These are phyloP conservation scores for Argentina anserina DNA, from an alignment of 306 rosid species.

Conservation along the genomic window DNA sequence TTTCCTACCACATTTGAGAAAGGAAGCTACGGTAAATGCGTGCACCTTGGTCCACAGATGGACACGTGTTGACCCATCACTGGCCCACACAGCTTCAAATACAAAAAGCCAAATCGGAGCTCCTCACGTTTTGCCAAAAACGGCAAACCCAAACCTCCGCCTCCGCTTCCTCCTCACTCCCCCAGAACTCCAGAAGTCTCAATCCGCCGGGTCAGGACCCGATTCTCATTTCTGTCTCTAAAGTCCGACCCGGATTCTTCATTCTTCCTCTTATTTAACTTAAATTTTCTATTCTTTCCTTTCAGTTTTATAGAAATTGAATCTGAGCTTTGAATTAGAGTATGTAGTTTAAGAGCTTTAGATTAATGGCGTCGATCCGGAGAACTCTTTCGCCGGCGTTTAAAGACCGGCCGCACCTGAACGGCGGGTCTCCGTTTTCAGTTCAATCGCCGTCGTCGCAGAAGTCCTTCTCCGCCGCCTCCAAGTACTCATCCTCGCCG, in stretches of 20 bases:
- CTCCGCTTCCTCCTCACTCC: too few relatives aligned
- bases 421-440: slow-evolving; percentile 48
- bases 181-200: too few relatives aligned
- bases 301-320: too few relatives aligned
- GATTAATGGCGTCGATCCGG: slow-evolving; percentile 84
- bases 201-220: background rate
- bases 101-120: background rate
- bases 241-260: slow-evolving; percentile 5
- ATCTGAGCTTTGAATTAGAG: slow-evolving; percentile 11
- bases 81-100: background rate
- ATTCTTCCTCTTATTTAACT: too few relatives aligned
- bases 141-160: background rate
- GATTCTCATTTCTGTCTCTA: too few relatives aligned
- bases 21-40: background rate
- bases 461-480: slow-evolving; percentile 44
- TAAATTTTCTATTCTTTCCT: too few relatives aligned
- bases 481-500: slow-evolving; percentile 53
- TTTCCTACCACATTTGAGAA: background rate
- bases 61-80: background rate
- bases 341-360: slow-evolving; percentile 11
- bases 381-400: slow-evolving; percentile 82
- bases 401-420: slow-evolving; percentile 51
- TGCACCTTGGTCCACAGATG: background rate
- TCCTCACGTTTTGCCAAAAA: background rate
- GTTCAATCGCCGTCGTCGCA: slow-evolving; percentile 60